Conservation (phyloP, 768 basidiomycete species). For the Hygrophoropsis aurantiaca region DNA sequence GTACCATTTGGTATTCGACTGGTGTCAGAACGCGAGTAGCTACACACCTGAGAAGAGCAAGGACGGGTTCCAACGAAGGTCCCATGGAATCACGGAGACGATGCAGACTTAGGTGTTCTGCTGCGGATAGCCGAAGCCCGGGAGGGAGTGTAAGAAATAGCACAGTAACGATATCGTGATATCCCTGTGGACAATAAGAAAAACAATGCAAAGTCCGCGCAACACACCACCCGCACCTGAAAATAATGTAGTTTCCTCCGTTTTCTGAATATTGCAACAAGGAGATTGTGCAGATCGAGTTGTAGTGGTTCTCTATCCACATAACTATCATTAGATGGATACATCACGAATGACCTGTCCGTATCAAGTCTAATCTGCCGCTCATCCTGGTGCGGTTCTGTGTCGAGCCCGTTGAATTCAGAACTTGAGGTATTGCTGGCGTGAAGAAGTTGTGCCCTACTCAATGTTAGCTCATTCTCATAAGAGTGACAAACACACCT, state of each 20-base stretch:
- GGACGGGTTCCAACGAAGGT: slow-evolving; percentile 74
- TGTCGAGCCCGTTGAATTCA: too few species aligned
- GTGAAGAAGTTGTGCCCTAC: too few species aligned
- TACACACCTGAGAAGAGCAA: slow-evolving; percentile 71
- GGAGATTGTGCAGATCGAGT: slow-evolving; percentile 63
- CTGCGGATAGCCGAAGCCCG: slow-evolving; percentile 53
- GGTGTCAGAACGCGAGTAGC: not conserved
- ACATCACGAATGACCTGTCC: slow-evolving; percentile 89
- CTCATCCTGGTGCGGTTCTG: slow-evolving; percentile 53
- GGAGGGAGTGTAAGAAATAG: slow-evolving; percentile 71
- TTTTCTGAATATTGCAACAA: slow-evolving; percentile 73
- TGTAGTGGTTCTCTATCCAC: slow-evolving; percentile 54
- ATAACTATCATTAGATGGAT: slow-evolving; percentile 60
- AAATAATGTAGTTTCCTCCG: too few species aligned
- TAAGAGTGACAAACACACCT: too few species aligned
- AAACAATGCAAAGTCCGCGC: slow-evolving; percentile 42
- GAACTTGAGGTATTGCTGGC: too few species aligned
- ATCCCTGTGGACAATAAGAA: slow-evolving; percentile 88
- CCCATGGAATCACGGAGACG: slow-evolving; percentile 90
- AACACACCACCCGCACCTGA: slow-evolving; percentile 6
- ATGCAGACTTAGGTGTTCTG: slow-evolving; percentile 75
- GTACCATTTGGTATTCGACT: not conserved
- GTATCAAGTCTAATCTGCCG: slow-evolving; percentile 88
- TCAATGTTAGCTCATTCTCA: too few species aligned
- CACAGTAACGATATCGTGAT: slow-evolving; percentile 90